These are phyloP conservation scores for Leersia perrieri DNA, from an alignment of 176 grass and related monocot species.

Conservation along the genomic window DNA sequence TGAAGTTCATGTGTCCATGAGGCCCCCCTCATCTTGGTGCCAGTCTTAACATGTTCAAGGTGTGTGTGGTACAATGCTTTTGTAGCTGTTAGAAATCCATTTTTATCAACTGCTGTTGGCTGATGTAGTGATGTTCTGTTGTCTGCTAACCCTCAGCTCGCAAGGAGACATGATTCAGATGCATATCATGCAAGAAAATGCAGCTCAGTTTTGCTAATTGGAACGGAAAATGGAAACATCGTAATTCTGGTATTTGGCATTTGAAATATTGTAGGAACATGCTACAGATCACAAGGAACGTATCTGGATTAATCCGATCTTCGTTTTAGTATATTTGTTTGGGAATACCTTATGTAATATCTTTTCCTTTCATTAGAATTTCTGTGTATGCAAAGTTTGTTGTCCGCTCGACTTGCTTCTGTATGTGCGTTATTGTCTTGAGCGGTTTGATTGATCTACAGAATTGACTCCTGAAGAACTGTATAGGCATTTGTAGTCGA, in stretches of 20 bases:
- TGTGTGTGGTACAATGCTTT: conserved; percentile 37
- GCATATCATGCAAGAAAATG: conserved; percentile 21
- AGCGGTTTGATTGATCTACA: conserved; percentile 18
- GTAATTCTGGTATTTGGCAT: conserved; percentile 33
- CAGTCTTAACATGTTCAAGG: conserved; percentile 50
- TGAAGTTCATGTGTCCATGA: conserved; percentile 90
- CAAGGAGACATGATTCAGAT: conserved; percentile 28
- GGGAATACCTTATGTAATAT: conserved; percentile 24
- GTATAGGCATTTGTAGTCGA: conserved; percentile 46
- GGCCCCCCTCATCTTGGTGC: conserved; percentile 68
- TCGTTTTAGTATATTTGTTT: conserved; percentile 19
- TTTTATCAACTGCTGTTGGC: conserved; percentile 16
- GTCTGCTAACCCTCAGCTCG: conserved; percentile 37
- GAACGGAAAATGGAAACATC: conserved; percentile 13
- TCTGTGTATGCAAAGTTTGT: conserved; percentile 18
- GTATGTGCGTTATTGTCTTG: background rate
- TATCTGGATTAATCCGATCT: conserved; percentile 20
- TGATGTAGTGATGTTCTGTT: conserved; percentile 48
- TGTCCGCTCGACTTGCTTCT: background rate
- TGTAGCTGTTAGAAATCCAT: conserved; percentile 16
- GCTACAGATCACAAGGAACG: conserved; percentile 35
- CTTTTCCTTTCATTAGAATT: conserved; percentile 8
- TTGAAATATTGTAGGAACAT: conserved; percentile 25
- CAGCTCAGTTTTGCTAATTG: conserved; percentile 54
- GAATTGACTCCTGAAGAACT: conserved; percentile 35